These are phyloP conservation scores for Phytophthora hibernalis DNA, from an alignment of 352 stramenopile genomes.

Conservation along the genomic window DNA sequence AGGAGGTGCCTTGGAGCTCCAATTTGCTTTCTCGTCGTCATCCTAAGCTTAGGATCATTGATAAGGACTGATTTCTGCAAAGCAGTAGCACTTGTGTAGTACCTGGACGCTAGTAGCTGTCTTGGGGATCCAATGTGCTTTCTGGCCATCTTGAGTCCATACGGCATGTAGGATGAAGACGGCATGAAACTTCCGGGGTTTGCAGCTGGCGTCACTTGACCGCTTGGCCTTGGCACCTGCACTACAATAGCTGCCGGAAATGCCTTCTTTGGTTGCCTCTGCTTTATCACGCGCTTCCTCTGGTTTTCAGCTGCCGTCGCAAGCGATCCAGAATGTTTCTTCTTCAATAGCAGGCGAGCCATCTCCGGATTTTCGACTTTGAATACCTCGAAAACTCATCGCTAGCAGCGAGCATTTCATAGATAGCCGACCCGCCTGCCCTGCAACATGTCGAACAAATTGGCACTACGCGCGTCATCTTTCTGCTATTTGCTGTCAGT, in stretches of 20 bases:
- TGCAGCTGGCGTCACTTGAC: background rate
- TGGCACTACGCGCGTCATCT: conserved; percentile 23
- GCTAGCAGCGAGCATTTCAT: conserved; percentile 29
- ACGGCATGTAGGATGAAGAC: background rate
- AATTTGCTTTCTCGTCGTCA: conserved; percentile 9
- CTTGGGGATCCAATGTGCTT: background rate
- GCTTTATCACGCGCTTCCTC: conserved; percentile 1
- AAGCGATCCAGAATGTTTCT: conserved; percentile 7
- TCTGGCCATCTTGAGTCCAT: background rate
- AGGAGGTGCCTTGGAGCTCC: background rate
- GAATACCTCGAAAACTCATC: conserved; percentile 33
- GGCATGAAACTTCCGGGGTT: background rate
- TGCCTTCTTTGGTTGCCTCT: background rate
- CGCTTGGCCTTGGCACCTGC: background rate
- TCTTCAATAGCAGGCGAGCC: conserved; percentile 9
- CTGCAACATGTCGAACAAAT: conserved; percentile 23
- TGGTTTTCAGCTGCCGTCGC: background rate
- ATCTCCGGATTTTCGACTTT: conserved; percentile 23
- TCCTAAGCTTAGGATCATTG: no score
- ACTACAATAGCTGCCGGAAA: background rate
- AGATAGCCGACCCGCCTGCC: conserved; percentile 22
- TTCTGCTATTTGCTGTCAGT: conserved; percentile 29
- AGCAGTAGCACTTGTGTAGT: background rate
- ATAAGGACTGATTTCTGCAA: background rate
- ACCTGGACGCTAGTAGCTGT: background rate